Evolutionary conservation across 2,329 filamentous ascomycete species (phyloP), one percentile per base, ranked within the genome.

Genomic region (Colletotrichum chrysophilum): DNA sequence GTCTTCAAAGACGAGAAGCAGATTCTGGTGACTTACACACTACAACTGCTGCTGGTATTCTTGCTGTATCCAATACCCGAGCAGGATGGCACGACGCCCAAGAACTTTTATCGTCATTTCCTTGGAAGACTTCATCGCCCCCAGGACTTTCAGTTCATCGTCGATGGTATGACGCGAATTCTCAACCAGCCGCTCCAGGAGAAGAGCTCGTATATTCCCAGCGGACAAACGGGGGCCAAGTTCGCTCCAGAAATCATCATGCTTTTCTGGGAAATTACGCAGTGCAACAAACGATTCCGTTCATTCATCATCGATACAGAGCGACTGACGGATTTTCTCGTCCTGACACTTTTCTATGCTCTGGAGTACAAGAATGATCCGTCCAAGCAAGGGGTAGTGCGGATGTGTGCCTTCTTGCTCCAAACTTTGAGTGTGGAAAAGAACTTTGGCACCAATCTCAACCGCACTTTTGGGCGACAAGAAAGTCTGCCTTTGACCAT

Each of bases 221-320:
- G 96, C 6, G 94, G 93, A 52, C 95, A 97, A 80, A 91, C 94
- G 64, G 91, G 94, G 0, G 88, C 95, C 68, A 95, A 95, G 81
- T 98, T 96, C 89, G 95, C 96, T 0, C 96, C 97, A 3, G 97
- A 99, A 85, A 97, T 97, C 87, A 93, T 98, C 71, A 97, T 98
- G 91, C 89, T 99, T 3, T 98, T 98, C 82, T 99, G 97, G 97
- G 97, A 99, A 86, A 92, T 95, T 48, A 92, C 97, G 6, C 97
- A 99, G 84, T 98, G 96, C 89, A 99, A 99, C 86, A 98, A 98
- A 86, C 91, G 96, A 75, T 99, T 99, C 86, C 91, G 97, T 36
- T 95, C 96, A 2, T 99, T 98, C 84, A 97, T 99, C 80, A 96
- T 98, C 77, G 97, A 99, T 80, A 98, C 97, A 0, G 95, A 97